Conservation (phyloP, 2,329 filamentous ascomycete genomes). For the Parastagonospora avenae region DNA sequence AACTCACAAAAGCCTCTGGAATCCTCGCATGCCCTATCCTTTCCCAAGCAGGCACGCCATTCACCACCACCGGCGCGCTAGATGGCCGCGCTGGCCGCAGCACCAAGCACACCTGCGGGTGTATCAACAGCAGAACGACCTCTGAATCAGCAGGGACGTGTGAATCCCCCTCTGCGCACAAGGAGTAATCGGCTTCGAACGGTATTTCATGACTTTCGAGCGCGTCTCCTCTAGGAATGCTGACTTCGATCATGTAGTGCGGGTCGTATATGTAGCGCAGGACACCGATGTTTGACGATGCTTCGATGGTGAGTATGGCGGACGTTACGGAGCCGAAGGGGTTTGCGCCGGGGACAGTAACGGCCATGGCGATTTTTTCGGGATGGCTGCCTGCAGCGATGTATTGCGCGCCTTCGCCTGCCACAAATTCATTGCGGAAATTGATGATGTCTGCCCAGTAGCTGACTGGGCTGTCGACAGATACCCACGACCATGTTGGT, state of each 20-base stretch:
- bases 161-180: constrained; percentile 3
- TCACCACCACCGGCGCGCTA: background rate
- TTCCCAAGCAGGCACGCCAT: constrained; percentile 10
- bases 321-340: constrained; percentile 16
- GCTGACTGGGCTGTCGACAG: constrained; percentile 9
- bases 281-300: constrained; percentile 8
- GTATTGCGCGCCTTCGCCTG: background rate
- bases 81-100: constrained; percentile 1
- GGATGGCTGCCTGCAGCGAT: background rate
- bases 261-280: constrained; percentile 13
- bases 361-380: constrained; percentile 1
- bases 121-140: constrained; percentile 14
- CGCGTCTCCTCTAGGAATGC: background rate
- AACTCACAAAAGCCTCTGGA: constrained; percentile 5
- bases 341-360: constrained; percentile 15
- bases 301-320: constrained; percentile 13
- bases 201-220: background rate
- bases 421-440: constrained; percentile 2
- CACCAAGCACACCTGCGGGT: constrained; percentile 17
- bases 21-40: constrained; percentile 18
- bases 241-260: constrained; percentile 8
- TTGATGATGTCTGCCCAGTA: constrained; percentile 20
- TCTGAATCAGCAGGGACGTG: constrained; percentile 4
- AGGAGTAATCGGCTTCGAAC: constrained; percentile 18
- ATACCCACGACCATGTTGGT: constrained; percentile 25